These are phyloP conservation scores for Ganoderma lucidum DNA, from an alignment of 1,284 basidiomycete genomes.

Conservation along the genomic window DNA sequence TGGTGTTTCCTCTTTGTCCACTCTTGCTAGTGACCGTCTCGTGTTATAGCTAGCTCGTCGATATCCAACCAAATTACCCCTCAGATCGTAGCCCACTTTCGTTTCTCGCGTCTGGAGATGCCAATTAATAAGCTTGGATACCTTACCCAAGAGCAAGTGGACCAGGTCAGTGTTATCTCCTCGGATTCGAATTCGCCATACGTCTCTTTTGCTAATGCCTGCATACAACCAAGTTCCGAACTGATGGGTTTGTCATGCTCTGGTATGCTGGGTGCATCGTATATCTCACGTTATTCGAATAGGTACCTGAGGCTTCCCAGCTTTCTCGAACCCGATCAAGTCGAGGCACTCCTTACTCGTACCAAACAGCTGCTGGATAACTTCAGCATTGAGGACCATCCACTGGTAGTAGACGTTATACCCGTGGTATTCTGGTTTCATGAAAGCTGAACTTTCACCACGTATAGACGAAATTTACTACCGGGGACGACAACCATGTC, in stretches of 20 bases:
- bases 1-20: not conserved
- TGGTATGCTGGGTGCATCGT: not conserved
- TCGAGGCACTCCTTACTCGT: slow-evolving; percentile 69
- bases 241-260: slow-evolving; percentile 52
- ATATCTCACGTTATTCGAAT: slow-evolving; percentile 5
- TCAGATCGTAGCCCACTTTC: not conserved
- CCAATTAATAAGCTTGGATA: slow-evolving; percentile 42
- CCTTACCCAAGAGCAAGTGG: slow-evolving; percentile 58
- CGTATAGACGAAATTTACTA: slow-evolving; percentile 88
- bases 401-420: slow-evolving; percentile 59
- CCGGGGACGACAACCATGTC: slow-evolving; percentile 78
- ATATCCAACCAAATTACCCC: not conserved
- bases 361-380: slow-evolving; percentile 78
- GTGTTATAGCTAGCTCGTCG: not conserved
- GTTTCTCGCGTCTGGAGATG: not conserved
- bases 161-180: slow-evolving; percentile 44
- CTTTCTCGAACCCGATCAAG: slow-evolving; percentile 73
- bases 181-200: no score
- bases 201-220: not conserved
- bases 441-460: not conserved
- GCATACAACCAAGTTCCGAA: slow-evolving; percentile 50
- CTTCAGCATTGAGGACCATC: slow-evolving; percentile 83
- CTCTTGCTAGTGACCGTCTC: not conserved
- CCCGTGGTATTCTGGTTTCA: not conserved
- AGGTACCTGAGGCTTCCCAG: slow-evolving; percentile 84